Evolutionary conservation across 306 rosid genomes (phyloP), one percentile per base, ranked within the genome.

Genomic region (Cicer pinnatifidum): DNA sequence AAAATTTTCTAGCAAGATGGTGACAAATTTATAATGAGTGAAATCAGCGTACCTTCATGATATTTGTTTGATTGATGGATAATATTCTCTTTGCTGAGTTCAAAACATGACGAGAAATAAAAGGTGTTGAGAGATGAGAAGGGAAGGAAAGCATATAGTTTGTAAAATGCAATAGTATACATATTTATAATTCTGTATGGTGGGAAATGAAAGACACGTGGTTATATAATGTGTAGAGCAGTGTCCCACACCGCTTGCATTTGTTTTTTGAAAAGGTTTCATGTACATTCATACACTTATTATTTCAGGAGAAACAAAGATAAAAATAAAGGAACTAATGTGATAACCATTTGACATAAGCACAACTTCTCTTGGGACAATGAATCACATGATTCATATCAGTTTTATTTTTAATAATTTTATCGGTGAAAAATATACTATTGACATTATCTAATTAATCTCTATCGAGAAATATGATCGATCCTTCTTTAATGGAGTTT

Each of bases 181-280:
- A 53, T 20, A 50, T 16, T 11, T 15, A 56, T 33, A 64, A 56
- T 51, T 47, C 9, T 61, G 9, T 41, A 43, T 57, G 59, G 10
- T 9, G 51, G 73, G 47, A 63, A 48, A 6, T 39, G 39, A 68
- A 72, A 62, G 75, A 69, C 79, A 74, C 79, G 85, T 81, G 83
- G 69, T 23, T 64, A 59, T 35, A 20, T 12, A 73, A 73, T 64
- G 43, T 9, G 41, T 47, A 66, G 13, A 59, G 23, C 9, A 63
- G 87, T 81, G 88, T 77, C 88, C 52, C 3, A 50, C 69, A 74
- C 85, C 87, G 83, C 8, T 48, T 67, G 46, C 15, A 9, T 33
- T n/a, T 50, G 35, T 28, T 28, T 28, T 28, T 28, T 28, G 35
- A 28, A 28, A 28, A 28, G 35, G 35, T 28, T 28, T 28, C 5